Evolutionary conservation across 192 early-diverging fungal species (phyloP).

Genomic region (Linnemannia elongata): DNA sequence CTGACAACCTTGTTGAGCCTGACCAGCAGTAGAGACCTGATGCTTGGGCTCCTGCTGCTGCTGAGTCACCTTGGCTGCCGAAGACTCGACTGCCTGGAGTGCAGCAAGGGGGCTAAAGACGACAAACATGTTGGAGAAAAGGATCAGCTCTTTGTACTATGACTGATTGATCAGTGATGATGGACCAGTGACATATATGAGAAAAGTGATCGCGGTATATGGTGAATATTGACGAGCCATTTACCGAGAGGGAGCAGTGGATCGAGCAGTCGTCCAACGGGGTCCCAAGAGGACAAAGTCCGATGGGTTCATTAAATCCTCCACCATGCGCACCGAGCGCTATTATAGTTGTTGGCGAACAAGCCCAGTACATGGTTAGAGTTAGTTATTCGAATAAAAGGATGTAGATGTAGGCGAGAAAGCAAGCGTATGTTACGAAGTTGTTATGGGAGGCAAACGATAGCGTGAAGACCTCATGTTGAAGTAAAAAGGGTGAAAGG

Average conservation of each 20-base stretch:
- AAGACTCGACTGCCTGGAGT: neutral
- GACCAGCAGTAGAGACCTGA: neutral
- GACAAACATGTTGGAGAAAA: neutral
- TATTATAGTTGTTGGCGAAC: neutral
- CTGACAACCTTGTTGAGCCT: neutral
- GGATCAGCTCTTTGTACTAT: neutral
- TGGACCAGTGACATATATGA: neutral
- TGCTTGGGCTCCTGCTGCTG: neutral
- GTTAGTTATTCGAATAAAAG: neutral
- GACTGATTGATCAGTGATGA: neutral
- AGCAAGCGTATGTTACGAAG: no score
- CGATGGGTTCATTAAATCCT: neutral
- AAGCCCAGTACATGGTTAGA: neutral
- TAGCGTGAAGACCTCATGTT: no score
- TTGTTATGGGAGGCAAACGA: no score
- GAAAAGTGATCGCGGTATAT: neutral
- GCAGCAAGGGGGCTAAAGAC: neutral
- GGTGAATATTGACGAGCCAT: neutral
- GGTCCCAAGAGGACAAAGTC: constrained; percentile 4
- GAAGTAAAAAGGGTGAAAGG: no score
- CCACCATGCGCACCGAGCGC: neutral
- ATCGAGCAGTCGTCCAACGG: neutral
- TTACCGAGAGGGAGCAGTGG: neutral
- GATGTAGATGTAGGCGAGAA: no score
- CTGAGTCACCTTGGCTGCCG: neutral